A percentile compares a stretch with the other conserved stretches of the same genome.
Conservation (phyloP, 768 basidiomycete genomes). For the Cantharellus cinnabarinus region DNA sequence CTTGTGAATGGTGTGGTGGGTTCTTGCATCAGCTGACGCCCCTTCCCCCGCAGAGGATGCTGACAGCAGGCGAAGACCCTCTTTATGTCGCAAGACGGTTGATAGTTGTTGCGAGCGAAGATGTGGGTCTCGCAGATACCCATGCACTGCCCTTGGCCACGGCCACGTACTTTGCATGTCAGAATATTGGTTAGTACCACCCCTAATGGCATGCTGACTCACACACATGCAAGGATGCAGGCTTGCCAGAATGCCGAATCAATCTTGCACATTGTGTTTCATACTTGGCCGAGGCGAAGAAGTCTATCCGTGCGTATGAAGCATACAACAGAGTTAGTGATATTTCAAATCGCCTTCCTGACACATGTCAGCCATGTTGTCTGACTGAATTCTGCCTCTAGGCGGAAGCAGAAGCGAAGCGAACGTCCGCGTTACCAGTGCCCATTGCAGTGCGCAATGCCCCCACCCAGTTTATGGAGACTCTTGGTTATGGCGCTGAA, state of each 20-base stretch:
- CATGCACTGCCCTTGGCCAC: slow-evolving; percentile 60
- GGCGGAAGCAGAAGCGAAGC: slow-evolving; percentile 41
- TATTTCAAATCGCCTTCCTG: not conserved
- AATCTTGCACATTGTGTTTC: slow-evolving; percentile 58
- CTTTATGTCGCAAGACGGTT: slow-evolving; percentile 53
- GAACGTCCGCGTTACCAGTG: slow-evolving; percentile 33
- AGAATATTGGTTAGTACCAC: slow-evolving; percentile 20
- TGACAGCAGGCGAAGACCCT: slow-evolving; percentile 63
- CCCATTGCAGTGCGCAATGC: slow-evolving; percentile 62
- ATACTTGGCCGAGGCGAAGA: slow-evolving; percentile 65
- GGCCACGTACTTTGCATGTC: slow-evolving; percentile 42
- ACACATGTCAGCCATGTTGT: not conserved
- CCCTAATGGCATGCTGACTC: not conserved
- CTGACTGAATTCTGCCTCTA: slow-evolving; percentile 4
- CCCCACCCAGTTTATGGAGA: slow-evolving; percentile 49
- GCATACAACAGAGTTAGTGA: slow-evolving; percentile 34
- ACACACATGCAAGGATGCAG: slow-evolving; percentile 11
- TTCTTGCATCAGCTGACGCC: not conserved
- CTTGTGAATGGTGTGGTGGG: not conserved
- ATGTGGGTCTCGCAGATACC: slow-evolving; percentile 62
- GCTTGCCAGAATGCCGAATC: slow-evolving; percentile 71
- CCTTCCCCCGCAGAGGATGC: slow-evolving; percentile 28
- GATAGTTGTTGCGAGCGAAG: slow-evolving; percentile 68
- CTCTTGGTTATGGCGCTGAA: slow-evolving; percentile 42
- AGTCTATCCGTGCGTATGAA: slow-evolving; percentile 60